Base-by-base conservation (phyloP, 73 alveolate species). In the Stentor roeselii region DNA sequence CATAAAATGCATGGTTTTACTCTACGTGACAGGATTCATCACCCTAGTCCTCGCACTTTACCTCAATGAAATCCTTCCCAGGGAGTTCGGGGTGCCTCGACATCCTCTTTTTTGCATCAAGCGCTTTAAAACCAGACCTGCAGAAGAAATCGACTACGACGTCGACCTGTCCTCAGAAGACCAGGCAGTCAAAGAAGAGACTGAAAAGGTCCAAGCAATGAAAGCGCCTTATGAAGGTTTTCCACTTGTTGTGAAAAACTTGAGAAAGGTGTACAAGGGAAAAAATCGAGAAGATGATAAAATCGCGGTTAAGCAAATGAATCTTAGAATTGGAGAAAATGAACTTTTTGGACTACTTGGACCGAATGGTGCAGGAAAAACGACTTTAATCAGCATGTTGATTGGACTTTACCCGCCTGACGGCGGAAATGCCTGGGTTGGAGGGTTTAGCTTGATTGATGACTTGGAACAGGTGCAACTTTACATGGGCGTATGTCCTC, bases 331-430 rank as follows among this genome's bases (percentile, higher is more conserved):
- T 1, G 86, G 85, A 58, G 90, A 91, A 59, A 98, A 98, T 36
- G 99, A 97, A 86, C 95, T 97, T 75, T 97, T 97, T 87, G 98
- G 99, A 3, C 84, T 97, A 31, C 90, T 97, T 36, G 99, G 99
- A n/a, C 99, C 99, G 15, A 97, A 97, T 92, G 99, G 99, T 39
- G 99, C 99, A 37, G 99, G 99, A 38, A 97, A 97, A 83, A 97
- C 99, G 41, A 92, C 99, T 0, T 88, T 97, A 60, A 96, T 97
- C 67, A 94, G 99, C 36, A 88, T 94, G 91, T 90, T 97, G 59
- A 97, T 98, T 0, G 99, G 99, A 59, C 88, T 97, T 37, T 96
- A 95, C 86, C 92, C 88, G 14, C 97, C 99, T 59, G 88, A 92
- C 59, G 90, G 93, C 50, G 99, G 99, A 39, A 91, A 88, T 60